Evolutionary conservation across 1,284 basidiomycete genomes (phyloP), one percentile per base, ranked within the genome.

Genomic region (Tylopilus sp.): DNA sequence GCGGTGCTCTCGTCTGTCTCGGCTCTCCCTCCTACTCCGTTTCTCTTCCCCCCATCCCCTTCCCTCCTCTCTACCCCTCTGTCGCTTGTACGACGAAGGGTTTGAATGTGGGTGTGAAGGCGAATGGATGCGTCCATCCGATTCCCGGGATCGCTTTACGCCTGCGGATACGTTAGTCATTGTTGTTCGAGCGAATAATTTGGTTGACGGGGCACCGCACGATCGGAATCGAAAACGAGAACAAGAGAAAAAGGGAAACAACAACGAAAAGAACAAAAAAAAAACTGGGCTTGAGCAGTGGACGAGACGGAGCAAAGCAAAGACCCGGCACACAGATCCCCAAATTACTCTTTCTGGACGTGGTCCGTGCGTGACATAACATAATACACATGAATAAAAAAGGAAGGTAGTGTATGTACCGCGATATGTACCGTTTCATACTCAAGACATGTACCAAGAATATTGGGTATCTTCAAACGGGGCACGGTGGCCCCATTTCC

Each of bases 111-210:
- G 12, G 41, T 51, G 39, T 29, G 57, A 46, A 30, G 61, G 56
- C 10, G 58, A 54, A 21, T 55, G 59, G 3, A 40, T 18, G 55
- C 74, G 71, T 23, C 54, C 66, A 44, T 65, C 64, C 43, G 69
- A 60, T 48, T 88, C 83, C 79, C 80, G 80, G 57, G 81, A 72
- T 69, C 84, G 83, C 82, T 89, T 89, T 69, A 76, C 74, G 76
- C 87, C 88, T 89, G 88, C 78, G 75, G 81, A 74, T 67, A 82
- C 73, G 77, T 88, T 86, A 89, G 86, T 82, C 84, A 87, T 86
- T 43, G 39, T 73, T 74, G 70, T 65, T 70, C 63, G 40, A 51
- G 63, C 56, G 55, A 61, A 66, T 66, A 70, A 80, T 76, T 76
- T 71, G 75, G 74, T 75, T 86, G 84, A 84, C 82, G 75, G 77